These are phyloP conservation scores for Fusarium piperis DNA, from an alignment of 2,329 filamentous ascomycete genomes.

Conservation along the genomic window DNA sequence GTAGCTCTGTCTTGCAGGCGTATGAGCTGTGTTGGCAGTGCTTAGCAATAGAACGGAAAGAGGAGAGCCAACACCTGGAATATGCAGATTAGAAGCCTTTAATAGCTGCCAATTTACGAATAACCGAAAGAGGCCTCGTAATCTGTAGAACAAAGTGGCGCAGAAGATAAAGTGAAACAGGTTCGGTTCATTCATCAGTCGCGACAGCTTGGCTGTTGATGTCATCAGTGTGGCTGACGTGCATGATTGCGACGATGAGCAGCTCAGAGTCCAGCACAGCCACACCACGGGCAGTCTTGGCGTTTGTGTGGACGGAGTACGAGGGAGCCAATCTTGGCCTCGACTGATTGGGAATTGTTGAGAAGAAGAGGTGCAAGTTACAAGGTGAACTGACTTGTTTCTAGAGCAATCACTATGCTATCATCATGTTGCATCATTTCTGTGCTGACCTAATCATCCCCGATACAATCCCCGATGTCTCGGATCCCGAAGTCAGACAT, in stretches of 20 bases:
- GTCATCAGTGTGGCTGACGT: constrained; percentile 38
- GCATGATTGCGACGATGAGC: constrained; percentile 18
- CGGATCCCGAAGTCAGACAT: constrained; percentile 20
- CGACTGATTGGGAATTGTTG: constrained; percentile 5
- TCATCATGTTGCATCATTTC: background rate
- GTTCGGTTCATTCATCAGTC: constrained; percentile 31
- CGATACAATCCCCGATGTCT: background rate
- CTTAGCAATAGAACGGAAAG: background rate
- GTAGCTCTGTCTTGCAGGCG: constrained; percentile 16
- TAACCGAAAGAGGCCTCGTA: constrained; percentile 34
- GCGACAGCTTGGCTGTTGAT: constrained; percentile 33
- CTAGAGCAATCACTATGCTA: background rate
- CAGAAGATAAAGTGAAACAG: constrained; percentile 27
- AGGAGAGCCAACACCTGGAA: background rate
- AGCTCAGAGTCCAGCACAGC: constrained; percentile 33
- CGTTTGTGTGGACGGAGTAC: background rate
- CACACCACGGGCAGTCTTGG: constrained; percentile 31
- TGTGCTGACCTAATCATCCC: background rate
- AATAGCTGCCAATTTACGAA: constrained; percentile 15
- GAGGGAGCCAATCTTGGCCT: background rate
- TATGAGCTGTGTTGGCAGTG: constrained; percentile 5
- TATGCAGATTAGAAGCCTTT: constrained; percentile 8
- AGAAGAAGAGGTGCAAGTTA: background rate
- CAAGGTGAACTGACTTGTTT: background rate
- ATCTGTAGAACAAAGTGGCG: constrained; percentile 24